phyloP scores from a whole-genome alignment of 441 rosid genomes.

The Francoa sonchifolia region DNA sequence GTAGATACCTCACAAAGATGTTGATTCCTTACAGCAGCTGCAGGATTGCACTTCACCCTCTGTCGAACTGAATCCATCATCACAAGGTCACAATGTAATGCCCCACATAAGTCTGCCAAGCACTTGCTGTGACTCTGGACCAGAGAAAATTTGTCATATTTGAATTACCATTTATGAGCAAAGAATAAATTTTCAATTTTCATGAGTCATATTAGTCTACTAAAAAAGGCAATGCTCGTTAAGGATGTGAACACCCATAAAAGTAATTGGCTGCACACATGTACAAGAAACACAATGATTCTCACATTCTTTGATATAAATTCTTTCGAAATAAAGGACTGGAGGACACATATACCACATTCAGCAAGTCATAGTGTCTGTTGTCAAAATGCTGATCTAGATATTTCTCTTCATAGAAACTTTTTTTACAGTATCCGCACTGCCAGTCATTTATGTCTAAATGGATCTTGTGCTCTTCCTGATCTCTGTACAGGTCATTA shows the following conservation, averaged over 20 bases:
- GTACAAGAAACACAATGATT: no score
- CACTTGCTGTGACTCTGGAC: constrained; percentile 37
- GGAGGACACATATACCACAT: constrained; percentile 17
- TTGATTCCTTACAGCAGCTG: constrained; percentile 35
- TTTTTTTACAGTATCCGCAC: constrained; percentile 34
- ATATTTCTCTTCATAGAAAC: constrained; percentile 32
- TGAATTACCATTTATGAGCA: constrained; percentile 1
- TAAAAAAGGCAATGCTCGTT: no score
- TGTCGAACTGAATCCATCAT: constrained; percentile 16
- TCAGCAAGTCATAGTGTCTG: constrained; percentile 28
- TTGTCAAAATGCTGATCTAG: constrained; percentile 33
- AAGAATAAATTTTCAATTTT: neutral
- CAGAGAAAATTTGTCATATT: constrained; percentile 9
- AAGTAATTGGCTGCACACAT: no score
- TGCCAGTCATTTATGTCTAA: constrained; percentile 25
- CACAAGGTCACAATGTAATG: constrained; percentile 35
- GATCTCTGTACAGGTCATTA: constrained; percentile 29
- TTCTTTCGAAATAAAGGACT: no score
- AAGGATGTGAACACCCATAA: no score
- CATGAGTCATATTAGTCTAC: no score
- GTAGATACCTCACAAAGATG: constrained; percentile 38
- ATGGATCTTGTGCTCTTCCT: constrained; percentile 30
- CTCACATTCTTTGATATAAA: no score
- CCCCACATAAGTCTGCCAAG: constrained; percentile 42
- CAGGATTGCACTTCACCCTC: constrained; percentile 42